Percentiles rank a stretch among this genome's conserved stretches.
These are phyloP conservation scores for Puccinia triticina DNA, from an alignment of 1,284 basidiomycete genomes.

Conservation along the genomic window DNA sequence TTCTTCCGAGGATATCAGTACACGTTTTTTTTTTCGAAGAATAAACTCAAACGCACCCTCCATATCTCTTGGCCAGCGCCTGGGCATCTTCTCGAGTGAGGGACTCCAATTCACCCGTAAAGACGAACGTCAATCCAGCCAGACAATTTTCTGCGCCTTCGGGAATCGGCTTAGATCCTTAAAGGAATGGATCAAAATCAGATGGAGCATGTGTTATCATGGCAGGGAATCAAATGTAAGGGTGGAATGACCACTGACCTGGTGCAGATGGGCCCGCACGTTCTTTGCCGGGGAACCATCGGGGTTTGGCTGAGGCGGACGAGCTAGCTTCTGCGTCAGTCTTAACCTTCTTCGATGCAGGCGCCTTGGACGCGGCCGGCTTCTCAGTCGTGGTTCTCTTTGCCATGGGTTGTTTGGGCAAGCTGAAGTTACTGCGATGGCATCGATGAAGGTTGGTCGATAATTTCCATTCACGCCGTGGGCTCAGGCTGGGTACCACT, in stretches of 20 bases:
- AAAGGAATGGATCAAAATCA: conserved; percentile 49
- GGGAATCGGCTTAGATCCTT: conserved; percentile 79
- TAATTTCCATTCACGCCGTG: neutral
- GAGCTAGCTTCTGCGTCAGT: neutral
- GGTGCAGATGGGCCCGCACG: conserved; percentile 53
- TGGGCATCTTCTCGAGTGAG: conserved; percentile 84
- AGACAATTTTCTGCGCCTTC: conserved; percentile 77
- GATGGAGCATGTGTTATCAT: neutral
- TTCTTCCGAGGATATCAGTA: neutral
- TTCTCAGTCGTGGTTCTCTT: conserved; percentile 14
- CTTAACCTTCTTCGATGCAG: conserved; percentile 35
- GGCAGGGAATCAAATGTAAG: neutral
- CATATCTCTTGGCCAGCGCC: conserved; percentile 88
- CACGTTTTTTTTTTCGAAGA: neutral
- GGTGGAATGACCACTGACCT: conserved; percentile 12
- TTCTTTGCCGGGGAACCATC: conserved; percentile 57
- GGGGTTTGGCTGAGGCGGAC: conserved; percentile 56
- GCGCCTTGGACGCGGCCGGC: conserved; percentile 8
- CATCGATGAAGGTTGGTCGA: too few relatives aligned
- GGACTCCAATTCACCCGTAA: conserved; percentile 80
- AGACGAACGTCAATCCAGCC: conserved; percentile 86
- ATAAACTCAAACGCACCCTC: conserved; percentile 68
- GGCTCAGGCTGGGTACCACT: neutral
- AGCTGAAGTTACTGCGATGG: neutral
- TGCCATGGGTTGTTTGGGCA: neutral